Evolutionary conservation across 2,329 filamentous ascomycete genomes (phyloP).

Genomic region (Paraconiothyrium sp.): DNA sequence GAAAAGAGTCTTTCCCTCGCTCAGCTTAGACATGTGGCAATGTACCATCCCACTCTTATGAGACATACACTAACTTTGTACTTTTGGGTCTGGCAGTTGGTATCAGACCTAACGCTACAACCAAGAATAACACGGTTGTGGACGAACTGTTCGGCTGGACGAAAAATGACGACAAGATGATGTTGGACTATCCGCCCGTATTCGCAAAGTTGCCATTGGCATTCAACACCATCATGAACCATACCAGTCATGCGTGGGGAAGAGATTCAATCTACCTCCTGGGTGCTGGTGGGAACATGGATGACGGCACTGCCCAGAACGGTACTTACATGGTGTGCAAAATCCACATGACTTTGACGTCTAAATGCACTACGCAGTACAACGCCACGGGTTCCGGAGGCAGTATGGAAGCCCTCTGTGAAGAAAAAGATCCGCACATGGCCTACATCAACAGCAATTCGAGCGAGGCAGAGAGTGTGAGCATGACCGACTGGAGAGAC

Average conservation of each 20-base stretch:
- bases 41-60: too few relatives aligned
- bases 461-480: constrained; percentile 66
- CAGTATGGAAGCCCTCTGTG: constrained; percentile 68
- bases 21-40: too few relatives aligned
- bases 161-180: constrained; percentile 62
- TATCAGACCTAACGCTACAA: constrained; percentile 34
- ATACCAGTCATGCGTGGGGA: constrained; percentile 46
- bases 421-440: constrained; percentile 63
- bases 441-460: constrained; percentile 63
- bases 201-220: constrained; percentile 63
- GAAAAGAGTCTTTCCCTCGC: too few relatives aligned
- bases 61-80: too few relatives aligned
- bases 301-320: constrained; percentile 29
- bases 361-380: constrained; percentile 69
- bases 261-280: constrained; percentile 73
- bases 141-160: constrained; percentile 79
- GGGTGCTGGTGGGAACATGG: constrained; percentile 44
- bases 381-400: constrained; percentile 62
- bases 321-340: constrained; percentile 71
- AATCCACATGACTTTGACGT: constrained; percentile 69
- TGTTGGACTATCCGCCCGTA: constrained; percentile 53
- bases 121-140: constrained; percentile 59
- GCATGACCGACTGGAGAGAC: constrained; percentile 54
- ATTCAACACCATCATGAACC: constrained; percentile 68
- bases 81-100: neutral